A percentile compares a stretch with the other conserved stretches of the same genome.
phyloP scores from a whole-genome alignment of 768 basidiomycete species.

The Phylloporus sp. region DNA sequence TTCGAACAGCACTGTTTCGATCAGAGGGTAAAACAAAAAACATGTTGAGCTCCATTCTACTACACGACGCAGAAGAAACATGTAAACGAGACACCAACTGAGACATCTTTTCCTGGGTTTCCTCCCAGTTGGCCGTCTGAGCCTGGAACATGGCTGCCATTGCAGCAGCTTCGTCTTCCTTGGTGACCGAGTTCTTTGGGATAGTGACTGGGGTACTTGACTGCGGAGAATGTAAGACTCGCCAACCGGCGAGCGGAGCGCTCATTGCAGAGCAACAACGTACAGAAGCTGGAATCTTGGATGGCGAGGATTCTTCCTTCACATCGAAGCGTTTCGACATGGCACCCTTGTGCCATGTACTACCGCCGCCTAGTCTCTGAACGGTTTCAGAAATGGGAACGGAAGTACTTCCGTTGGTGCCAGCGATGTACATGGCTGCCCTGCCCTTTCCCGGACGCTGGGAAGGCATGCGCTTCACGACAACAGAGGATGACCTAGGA shows the following conservation, averaged over 20 bases:
- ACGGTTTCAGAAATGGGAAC: slow-evolving; percentile 48
- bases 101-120: slow-evolving; percentile 99
- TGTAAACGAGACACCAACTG: slow-evolving; percentile 78
- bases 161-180: slow-evolving; percentile 86
- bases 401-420: slow-evolving; percentile 36
- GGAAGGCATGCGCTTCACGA: slow-evolving; percentile 87
- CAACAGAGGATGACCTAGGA: slow-evolving; percentile 89
- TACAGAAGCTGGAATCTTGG: slow-evolving; percentile 26
- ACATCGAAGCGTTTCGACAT: slow-evolving; percentile 90
- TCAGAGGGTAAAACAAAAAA: slow-evolving; percentile 37
- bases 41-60: slow-evolving; percentile 62
- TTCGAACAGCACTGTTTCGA: slow-evolving; percentile 57
- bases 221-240: slow-evolving; percentile 29
- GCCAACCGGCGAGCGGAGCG: slow-evolving; percentile 18
- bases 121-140: slow-evolving; percentile 93
- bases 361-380: slow-evolving; percentile 34
- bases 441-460: slow-evolving; percentile 77
- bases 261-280: slow-evolving; percentile 29
- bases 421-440: slow-evolving; percentile 68
- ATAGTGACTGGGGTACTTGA: slow-evolving; percentile 32
- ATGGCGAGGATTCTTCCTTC: slow-evolving; percentile 53
- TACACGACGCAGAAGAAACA: slow-evolving; percentile 55
- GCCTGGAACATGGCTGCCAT: slow-evolving; percentile 99
- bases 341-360: slow-evolving; percentile 62
- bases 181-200: slow-evolving; percentile 41